Base-by-base conservation (phyloP, 1,284 basidiomycete species). In the Boletus sp. region DNA sequence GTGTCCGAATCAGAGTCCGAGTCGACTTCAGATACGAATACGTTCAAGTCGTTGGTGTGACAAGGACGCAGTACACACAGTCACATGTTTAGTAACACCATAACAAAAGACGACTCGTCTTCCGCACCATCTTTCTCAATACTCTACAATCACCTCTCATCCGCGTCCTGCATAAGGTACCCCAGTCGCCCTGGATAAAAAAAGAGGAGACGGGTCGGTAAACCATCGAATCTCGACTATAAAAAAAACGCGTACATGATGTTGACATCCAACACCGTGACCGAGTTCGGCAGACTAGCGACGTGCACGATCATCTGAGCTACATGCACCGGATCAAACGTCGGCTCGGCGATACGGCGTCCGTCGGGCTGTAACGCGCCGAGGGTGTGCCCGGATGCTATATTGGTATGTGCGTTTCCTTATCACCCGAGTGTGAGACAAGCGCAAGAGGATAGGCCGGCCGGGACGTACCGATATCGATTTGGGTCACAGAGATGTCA, bases 401-500 rank as follows among this genome's bases (percentile, higher is more conserved):
- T 81, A 1, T 75, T 74, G 0, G 89, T 91, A 29, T 75, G 75
- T 4, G 89, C 88, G 67, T 91, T 91, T 13, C 89, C 48, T 45
- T 18, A 16, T 18, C 24, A n/a, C 24, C 13, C 7, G 13, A 8
- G 4, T 18, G 13, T 24, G 44, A 27, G 44, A 6, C 16, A 11
- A 22, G 8, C 13, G 12, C 20, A 3, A 47, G 27, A 31, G n/a
- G 45, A 31, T n/a, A 31, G 46, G 29, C 7, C 7, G n/a, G 12
- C 7, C 2, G 16, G 47, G 27, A 53, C 69, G 36, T 58, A 85
- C 89, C 91, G 48, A 94, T 90, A 67, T 94, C 90, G 48, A 94
- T 83, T 68, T 93, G 88, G 0, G 88, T 89, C 66, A 84, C 86
- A 5, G 89, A 82, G 59, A 94, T 93, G 65, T 84, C 80, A 69